Evolutionary conservation across 2,329 filamentous ascomycete genomes (phyloP).

Genomic region (Acrodontium crateriforme): DNA sequence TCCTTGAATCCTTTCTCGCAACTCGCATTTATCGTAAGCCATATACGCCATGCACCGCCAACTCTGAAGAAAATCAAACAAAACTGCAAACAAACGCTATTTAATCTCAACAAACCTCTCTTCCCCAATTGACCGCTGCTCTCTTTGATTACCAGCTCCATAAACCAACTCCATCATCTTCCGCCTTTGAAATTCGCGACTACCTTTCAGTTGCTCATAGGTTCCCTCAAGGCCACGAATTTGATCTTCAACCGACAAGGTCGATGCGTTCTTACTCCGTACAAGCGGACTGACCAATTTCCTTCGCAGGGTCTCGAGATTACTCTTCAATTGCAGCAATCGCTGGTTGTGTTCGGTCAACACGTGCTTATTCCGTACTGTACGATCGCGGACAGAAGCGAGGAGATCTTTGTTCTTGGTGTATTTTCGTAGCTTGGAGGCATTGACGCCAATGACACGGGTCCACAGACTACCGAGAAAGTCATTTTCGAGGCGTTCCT

Average conservation of each 20-base stretch:
- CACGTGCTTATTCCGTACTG: slow-evolving; percentile 74
- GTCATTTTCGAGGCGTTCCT: slow-evolving; percentile 69
- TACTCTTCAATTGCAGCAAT: slow-evolving; percentile 70
- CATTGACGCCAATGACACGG: slow-evolving; percentile 63
- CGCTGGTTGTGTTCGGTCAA: slow-evolving; percentile 77
- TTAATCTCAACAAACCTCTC: no score
- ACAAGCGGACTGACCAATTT: slow-evolving; percentile 79
- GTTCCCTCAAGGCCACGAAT: slow-evolving; percentile 70
- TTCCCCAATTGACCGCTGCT: no score
- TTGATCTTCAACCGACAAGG: slow-evolving; percentile 69
- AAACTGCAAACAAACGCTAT: no score
- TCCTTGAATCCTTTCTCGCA: no score
- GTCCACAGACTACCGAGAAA: slow-evolving; percentile 78
- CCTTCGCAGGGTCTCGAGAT: slow-evolving; percentile 68
- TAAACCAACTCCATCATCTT: slow-evolving; percentile 23
- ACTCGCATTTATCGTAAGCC: no score
- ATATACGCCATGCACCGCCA: no score
- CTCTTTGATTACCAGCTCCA: slow-evolving; percentile 14
- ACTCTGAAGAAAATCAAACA: no score
- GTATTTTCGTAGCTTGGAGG: slow-evolving; percentile 68
- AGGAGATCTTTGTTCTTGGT: slow-evolving; percentile 78
- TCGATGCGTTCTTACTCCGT: slow-evolving; percentile 51
- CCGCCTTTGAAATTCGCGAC: slow-evolving; percentile 53
- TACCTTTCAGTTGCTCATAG: slow-evolving; percentile 59
- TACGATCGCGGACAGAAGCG: slow-evolving; percentile 64